Percentiles rank a stretch among this genome's conserved stretches.
Conservation (phyloP, 1,284 basidiomycete species). For the Lentinula novae-zelandiae region DNA sequence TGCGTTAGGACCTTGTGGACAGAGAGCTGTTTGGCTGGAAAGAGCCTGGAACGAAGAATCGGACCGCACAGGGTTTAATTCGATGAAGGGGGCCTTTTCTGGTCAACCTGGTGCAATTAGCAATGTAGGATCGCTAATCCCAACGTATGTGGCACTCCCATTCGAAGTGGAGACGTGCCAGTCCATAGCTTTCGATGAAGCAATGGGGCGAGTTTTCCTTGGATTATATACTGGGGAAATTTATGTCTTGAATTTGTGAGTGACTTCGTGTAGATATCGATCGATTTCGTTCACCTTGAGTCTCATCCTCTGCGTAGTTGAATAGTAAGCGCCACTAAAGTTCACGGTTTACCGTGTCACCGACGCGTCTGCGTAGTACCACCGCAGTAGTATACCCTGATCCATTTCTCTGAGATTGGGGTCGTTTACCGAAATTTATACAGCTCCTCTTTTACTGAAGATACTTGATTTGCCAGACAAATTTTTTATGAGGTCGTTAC, state of each 20-base stretch:
- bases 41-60: conserved; percentile 45
- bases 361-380: too few species aligned
- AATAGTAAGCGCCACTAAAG: too few species aligned
- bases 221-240: conserved; percentile 47
- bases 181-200: conserved; percentile 48
- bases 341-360: too few species aligned
- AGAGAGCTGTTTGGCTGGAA: conserved; percentile 49
- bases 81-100: conserved; percentile 43
- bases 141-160: conserved; percentile 39
- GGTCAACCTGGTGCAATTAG: conserved; percentile 16
- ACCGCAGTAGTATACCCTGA: too few species aligned
- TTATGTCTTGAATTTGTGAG: conserved; percentile 46
- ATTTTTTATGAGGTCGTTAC: too few species aligned
- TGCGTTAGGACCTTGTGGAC: conserved; percentile 43
- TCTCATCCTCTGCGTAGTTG: too few species aligned
- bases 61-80: conserved; percentile 25
- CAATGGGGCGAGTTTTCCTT: conserved; percentile 43
- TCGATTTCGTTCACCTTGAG: not conserved
- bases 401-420: too few species aligned
- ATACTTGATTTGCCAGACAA: too few species aligned
- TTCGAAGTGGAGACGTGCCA: conserved; percentile 41
- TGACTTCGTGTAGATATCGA: not conserved
- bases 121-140: conserved; percentile 33
- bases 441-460: too few species aligned
- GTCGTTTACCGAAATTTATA: too few species aligned